These are phyloP conservation scores for Gossypium sturtianum DNA, from an alignment of 345 rosid genomes.

Conservation along the genomic window DNA sequence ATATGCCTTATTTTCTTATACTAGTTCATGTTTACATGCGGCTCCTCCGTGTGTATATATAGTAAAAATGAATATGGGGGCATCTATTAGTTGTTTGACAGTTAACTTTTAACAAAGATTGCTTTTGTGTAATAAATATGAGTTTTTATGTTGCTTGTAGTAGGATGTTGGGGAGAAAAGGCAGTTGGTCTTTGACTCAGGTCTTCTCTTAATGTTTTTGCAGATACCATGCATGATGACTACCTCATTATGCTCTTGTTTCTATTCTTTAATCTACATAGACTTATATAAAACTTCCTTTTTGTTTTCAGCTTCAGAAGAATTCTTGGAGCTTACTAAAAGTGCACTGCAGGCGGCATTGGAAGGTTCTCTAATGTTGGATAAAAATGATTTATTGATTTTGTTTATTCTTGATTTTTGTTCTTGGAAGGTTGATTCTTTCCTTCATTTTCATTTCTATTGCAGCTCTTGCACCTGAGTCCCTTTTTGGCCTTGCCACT, in stretches of 20 bases:
- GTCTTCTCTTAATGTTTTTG: not conserved
- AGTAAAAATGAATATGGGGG: not conserved
- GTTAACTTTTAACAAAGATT: not conserved
- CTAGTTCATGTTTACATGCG: not conserved
- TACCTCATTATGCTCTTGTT: not conserved
- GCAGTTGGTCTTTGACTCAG: not conserved
- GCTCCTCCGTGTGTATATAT: not conserved
- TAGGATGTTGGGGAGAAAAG: not conserved
- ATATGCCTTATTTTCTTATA: not conserved
- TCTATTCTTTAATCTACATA: not conserved
- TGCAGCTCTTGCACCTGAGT: slow-evolving; percentile 80
- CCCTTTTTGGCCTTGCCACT: slow-evolving; percentile 88
- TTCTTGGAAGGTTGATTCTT: slow-evolving; percentile 3
- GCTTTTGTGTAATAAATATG: not conserved
- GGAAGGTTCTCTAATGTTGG: slow-evolving; percentile 52
- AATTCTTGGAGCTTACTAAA: slow-evolving; percentile 93
- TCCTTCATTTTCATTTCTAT: slow-evolving; percentile 1
- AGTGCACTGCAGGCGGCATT: slow-evolving; percentile 88
- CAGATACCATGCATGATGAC: not conserved
- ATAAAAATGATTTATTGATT: slow-evolving; percentile 10
- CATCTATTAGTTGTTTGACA: not conserved
- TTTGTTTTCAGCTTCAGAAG: slow-evolving; percentile 75
- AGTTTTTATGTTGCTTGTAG: not conserved
- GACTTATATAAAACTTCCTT: slow-evolving; percentile 2
- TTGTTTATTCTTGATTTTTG: slow-evolving; percentile 15